Conservation (phyloP, 2,329 filamentous ascomycete species). For the Lachnellula arida region DNA sequence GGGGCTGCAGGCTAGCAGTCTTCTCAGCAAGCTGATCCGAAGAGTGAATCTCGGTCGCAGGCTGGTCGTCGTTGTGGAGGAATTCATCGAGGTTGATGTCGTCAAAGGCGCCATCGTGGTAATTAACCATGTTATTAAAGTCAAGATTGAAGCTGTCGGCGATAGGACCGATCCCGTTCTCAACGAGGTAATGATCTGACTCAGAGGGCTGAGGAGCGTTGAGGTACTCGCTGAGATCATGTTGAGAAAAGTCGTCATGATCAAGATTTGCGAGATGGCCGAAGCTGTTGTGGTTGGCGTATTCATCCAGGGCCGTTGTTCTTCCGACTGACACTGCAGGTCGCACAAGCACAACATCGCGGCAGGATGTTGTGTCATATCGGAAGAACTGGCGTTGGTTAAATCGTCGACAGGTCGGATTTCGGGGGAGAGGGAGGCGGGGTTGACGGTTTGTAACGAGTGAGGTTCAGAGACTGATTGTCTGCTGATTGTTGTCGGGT, state of each 20-base stretch:
- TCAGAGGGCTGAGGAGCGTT: slow-evolving; percentile 63
- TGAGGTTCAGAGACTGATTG: slow-evolving; percentile 28
- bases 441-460: slow-evolving; percentile 51
- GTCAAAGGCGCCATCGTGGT: slow-evolving; percentile 51
- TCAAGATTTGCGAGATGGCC: slow-evolving; percentile 40
- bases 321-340: slow-evolving; percentile 98
- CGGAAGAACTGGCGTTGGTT: slow-evolving; percentile 47
- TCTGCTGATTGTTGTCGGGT: slow-evolving; percentile 15
- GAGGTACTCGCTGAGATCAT: slow-evolving; percentile 68
- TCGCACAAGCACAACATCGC: slow-evolving; percentile 99
- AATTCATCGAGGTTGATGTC: slow-evolving; percentile 49
- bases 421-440: slow-evolving; percentile 55
- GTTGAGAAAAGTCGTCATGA: slow-evolving; percentile 57
- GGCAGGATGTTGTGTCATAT: slow-evolving; percentile 99
- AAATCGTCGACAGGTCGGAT: slow-evolving; percentile 48
- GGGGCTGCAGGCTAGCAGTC: slow-evolving; percentile 68
- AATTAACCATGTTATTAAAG: slow-evolving; percentile 62
- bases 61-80: slow-evolving; percentile 46
- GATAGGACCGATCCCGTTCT: slow-evolving; percentile 71
- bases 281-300: slow-evolving; percentile 22
- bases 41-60: slow-evolving; percentile 32
- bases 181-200: slow-evolving; percentile 71
- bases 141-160: slow-evolving; percentile 62
- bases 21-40: slow-evolving; percentile 34
- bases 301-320: slow-evolving; percentile 31